Base-by-base conservation (phyloP, 2,329 filamentous ascomycete genomes). In the Colletotrichum costaricense region DNA sequence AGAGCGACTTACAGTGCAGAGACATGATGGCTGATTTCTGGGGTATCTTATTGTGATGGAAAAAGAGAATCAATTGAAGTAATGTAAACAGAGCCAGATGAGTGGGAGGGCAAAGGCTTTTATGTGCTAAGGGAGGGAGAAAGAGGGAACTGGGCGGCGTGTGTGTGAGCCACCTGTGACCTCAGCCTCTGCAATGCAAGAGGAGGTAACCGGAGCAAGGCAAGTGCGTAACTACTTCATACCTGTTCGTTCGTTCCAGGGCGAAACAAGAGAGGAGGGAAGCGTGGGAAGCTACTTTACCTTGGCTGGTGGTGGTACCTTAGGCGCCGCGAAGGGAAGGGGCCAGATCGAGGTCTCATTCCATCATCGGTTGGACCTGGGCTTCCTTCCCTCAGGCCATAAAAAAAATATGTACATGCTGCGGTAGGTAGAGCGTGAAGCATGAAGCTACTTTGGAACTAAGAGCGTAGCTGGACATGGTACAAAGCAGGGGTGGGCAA, bases 1-100 rank as follows among this genome's bases (percentile, higher is more conserved):
- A 16, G 5, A 12, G 38, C 24, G 11, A 85, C 88, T 82, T 80
- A 90, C 88, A 90, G 82, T 90, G 88, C 76, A 90, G 86, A 88
- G 88, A 89, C 88, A 90, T 90, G 80, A 69, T 87, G 82, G 77
- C 62, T 79, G 62, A 60, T 66, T 58, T 52, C 38, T 42, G 67
- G 71, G 62, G 71, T 69, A 73, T 73, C 60, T 69, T 69, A 6
- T 69, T 56, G 60, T 63, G 62, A 58, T 38, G 33, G 42, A 55
- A 69, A 64, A 55, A 42, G 55, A 64, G 56, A 38, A 69, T 73
- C 60, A 60, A 73, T 74, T 73, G 64, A 16, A 28, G 33, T 59
- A 42, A 52, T 67, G 57, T 49, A 57, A 63, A 55, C 52, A 62
- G 28, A 56, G 30, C 38, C 5, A 64, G 56, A 33, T 28, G 38